phyloP scores from a whole-genome alignment of 257 asterid species.

The Parsonsia alboflavescens region DNA sequence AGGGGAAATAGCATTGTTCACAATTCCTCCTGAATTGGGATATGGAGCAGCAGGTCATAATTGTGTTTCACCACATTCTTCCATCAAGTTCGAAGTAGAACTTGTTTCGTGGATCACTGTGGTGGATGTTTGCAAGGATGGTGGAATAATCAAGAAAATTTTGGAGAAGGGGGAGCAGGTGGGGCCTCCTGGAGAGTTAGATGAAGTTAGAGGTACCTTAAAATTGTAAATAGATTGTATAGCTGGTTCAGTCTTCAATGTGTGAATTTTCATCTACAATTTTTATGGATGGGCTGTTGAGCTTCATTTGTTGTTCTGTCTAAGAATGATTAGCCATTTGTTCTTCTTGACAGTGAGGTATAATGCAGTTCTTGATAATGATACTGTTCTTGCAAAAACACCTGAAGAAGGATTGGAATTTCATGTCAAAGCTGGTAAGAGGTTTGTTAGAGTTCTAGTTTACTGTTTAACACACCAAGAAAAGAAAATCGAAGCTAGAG shows the following conservation, averaged over 20 bases:
- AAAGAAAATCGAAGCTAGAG: background rate
- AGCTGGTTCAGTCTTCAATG: background rate
- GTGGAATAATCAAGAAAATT: slow-evolving; percentile 62
- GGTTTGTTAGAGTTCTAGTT: slow-evolving; percentile 10
- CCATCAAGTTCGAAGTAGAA: slow-evolving; percentile 52
- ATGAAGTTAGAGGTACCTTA: slow-evolving; percentile 60
- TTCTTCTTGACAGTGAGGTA: slow-evolving; percentile 44
- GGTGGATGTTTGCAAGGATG: slow-evolving; percentile 66
- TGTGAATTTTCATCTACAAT: too few species aligned
- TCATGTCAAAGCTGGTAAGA: slow-evolving; percentile 57
- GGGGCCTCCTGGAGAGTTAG: slow-evolving; percentile 69
- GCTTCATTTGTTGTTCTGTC: slow-evolving; percentile 8
- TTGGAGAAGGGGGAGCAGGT: slow-evolving; percentile 46
- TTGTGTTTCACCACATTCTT: slow-evolving; percentile 44
- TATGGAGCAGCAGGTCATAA: slow-evolving; percentile 32
- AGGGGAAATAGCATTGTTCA: slow-evolving; percentile 59
- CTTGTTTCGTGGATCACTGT: slow-evolving; percentile 66
- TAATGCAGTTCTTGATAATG: slow-evolving; percentile 46
- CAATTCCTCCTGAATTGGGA: slow-evolving; percentile 43
- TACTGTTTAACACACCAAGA: background rate
- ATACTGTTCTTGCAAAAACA: slow-evolving; percentile 44
- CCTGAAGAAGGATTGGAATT: slow-evolving; percentile 58
- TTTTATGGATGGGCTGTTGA: background rate
- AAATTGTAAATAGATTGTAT: background rate
- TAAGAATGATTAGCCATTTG: slow-evolving; percentile 2